A percentile compares a stretch with the other conserved stretches of the same genome.
Evolutionary conservation across 495 filamentous ascomycete genomes (phyloP).

Genomic region (Lasiosphaeria hispida): DNA sequence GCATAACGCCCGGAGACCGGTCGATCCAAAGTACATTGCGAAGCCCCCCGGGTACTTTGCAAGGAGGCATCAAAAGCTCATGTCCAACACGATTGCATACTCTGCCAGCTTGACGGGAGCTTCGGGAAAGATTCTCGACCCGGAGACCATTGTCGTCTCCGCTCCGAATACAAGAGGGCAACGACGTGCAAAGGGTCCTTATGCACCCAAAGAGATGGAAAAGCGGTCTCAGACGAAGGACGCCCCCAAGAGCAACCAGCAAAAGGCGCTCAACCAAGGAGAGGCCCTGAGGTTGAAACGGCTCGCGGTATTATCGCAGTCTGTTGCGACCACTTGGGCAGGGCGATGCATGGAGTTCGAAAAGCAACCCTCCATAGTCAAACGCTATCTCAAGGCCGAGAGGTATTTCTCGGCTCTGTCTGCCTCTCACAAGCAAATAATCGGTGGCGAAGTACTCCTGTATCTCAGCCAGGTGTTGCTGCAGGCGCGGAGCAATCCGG

Average conservation of each 20-base stretch:
- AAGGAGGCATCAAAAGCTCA: conserved; percentile 50
- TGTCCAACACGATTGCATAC: conserved; percentile 64
- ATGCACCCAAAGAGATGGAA: no score
- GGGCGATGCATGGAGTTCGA: conserved; percentile 23
- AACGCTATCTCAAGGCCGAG: conserved; percentile 44
- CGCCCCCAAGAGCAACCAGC: conserved; percentile 18
- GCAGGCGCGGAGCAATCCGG: conserved; percentile 16
- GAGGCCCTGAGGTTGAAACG: conserved; percentile 28
- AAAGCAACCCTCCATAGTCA: conserved; percentile 29
- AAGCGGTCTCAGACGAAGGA: conserved; percentile 25
- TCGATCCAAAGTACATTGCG: conserved; percentile 43
- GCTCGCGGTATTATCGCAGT: conserved; percentile 8
- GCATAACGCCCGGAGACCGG: conserved; percentile 56
- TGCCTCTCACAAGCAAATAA: conserved; percentile 23
- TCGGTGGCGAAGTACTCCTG: conserved; percentile 45
- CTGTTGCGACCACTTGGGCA: conserved; percentile 24
- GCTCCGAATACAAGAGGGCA: conserved; percentile 8
- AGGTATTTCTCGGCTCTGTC: conserved; percentile 39
- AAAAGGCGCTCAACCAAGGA: conserved; percentile 23
- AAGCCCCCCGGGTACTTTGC: conserved; percentile 22
- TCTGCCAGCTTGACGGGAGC: conserved; percentile 68
- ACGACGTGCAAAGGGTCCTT: conserved; percentile 24
- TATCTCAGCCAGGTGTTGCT: conserved; percentile 47
- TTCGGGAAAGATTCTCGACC: conserved; percentile 59
- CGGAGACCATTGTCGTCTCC: conserved; percentile 55